phyloP scores from a whole-genome alignment of 2,329 filamentous ascomycete species.

The Emydomyces testavorans region DNA sequence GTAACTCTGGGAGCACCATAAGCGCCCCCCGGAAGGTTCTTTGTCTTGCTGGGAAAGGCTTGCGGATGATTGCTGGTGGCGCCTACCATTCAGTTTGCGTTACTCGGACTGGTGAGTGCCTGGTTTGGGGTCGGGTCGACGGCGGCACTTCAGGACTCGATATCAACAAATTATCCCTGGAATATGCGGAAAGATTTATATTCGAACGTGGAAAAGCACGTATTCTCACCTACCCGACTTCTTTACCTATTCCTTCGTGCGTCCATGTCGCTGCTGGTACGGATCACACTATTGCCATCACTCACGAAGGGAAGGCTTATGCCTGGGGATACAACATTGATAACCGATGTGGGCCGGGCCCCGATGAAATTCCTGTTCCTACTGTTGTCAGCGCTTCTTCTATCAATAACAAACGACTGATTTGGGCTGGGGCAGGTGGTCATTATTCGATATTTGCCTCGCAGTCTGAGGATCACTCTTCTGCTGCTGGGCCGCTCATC shows the following conservation, averaged over 20 bases:
- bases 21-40: slow-evolving; percentile 59
- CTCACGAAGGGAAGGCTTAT: slow-evolving; percentile 57
- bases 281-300: slow-evolving; percentile 63
- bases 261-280: slow-evolving; percentile 51
- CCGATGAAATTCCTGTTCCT: slow-evolving; percentile 62
- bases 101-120: slow-evolving; percentile 43
- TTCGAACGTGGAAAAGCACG: slow-evolving; percentile 52
- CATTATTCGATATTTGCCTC: not conserved
- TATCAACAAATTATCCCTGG: slow-evolving; percentile 47
- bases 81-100: slow-evolving; percentile 60
- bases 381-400: slow-evolving; percentile 76
- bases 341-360: slow-evolving; percentile 68
- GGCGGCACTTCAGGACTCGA: slow-evolving; percentile 51
- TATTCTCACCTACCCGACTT: slow-evolving; percentile 56
- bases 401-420: slow-evolving; percentile 60
- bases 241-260: slow-evolving; percentile 49
- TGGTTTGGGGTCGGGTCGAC: slow-evolving; percentile 51
- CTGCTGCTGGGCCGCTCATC: no score
- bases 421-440: slow-evolving; percentile 54
- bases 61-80: slow-evolving; percentile 61
- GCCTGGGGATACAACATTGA: slow-evolving; percentile 71
- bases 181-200: no score
- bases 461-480: not conserved
- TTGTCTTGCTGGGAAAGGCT: slow-evolving; percentile 48
- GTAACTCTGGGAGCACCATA: slow-evolving; percentile 59